Evolutionary conservation across 2,329 filamentous ascomycete genomes (phyloP).

Genomic region (Monilinia vaccinii-corymbosi): DNA sequence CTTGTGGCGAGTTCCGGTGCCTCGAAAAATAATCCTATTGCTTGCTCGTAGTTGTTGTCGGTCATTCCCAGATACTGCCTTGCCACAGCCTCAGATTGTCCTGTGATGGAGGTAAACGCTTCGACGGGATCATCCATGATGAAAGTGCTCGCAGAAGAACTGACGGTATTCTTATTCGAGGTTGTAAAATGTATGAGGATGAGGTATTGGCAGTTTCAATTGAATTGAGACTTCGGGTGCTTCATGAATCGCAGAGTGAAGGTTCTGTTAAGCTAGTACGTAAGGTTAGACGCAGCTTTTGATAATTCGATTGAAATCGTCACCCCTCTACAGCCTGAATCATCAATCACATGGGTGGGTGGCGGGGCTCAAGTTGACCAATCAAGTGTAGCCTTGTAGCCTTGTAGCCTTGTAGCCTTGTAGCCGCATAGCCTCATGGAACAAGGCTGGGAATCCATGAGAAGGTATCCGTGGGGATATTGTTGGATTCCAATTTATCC

Average conservation of each 20-base stretch:
- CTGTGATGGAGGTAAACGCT: conserved; percentile 76
- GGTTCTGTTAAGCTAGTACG: not conserved
- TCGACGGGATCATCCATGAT: conserved; percentile 53
- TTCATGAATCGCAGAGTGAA: not conserved
- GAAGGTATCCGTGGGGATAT: too few relatives aligned
- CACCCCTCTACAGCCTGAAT: conserved; percentile 7
- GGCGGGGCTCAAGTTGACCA: not conserved
- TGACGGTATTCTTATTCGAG: not conserved
- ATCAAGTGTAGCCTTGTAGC: not conserved
- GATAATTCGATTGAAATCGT: conserved; percentile 6
- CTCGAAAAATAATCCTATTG: conserved; percentile 84
- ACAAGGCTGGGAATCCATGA: not conserved
- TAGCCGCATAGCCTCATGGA: not conserved
- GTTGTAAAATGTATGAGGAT: not conserved
- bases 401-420: not conserved
- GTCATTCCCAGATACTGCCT: conserved; percentile 76
- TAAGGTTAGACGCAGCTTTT: too few relatives aligned
- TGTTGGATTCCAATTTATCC: too few relatives aligned
- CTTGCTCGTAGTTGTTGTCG: conserved; percentile 75
- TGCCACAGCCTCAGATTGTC: conserved; percentile 62
- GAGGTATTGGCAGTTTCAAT: not conserved
- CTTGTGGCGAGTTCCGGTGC: conserved; percentile 58
- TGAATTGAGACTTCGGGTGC: not conserved
- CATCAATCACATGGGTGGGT: not conserved
- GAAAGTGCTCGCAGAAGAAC: not conserved